phyloP scores from a whole-genome alignment of 768 basidiomycete species.

The Tulasnella sp. region DNA sequence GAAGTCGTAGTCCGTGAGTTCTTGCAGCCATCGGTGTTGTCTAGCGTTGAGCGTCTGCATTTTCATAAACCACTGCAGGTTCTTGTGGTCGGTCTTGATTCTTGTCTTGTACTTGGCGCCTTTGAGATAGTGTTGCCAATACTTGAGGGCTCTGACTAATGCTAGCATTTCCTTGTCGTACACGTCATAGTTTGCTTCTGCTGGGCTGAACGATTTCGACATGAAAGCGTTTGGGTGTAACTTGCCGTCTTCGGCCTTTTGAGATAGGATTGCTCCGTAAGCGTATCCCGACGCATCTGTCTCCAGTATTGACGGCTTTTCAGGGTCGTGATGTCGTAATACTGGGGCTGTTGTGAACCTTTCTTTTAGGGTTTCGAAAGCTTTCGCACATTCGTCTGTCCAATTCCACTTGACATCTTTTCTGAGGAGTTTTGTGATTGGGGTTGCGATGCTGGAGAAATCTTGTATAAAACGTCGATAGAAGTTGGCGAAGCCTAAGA shows the following conservation, averaged over 20 bases:
- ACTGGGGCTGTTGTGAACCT: conserved; percentile 21
- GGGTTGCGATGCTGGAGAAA: conserved; percentile 23
- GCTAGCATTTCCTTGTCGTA: conserved; percentile 31
- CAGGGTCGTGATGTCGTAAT: neutral
- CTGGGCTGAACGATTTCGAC: conserved; percentile 16
- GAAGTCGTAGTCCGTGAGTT: neutral
- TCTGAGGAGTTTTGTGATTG: conserved; percentile 13
- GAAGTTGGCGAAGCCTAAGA: conserved; percentile 28
- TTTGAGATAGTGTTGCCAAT: conserved; percentile 7
- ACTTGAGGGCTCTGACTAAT: conserved; percentile 22
- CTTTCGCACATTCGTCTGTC: neutral
- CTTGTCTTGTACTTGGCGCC: neutral
- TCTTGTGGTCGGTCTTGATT: neutral
- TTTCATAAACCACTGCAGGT: neutral
- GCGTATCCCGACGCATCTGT: conserved; percentile 6
- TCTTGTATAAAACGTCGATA: conserved; percentile 26
- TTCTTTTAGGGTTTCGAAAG: conserved; percentile 18
- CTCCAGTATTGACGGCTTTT: neutral
- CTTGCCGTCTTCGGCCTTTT: neutral
- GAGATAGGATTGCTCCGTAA: conserved; percentile 3
- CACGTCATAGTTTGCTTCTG: conserved; percentile 25
- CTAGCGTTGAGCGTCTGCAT: neutral
- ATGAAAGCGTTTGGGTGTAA: conserved; percentile 19
- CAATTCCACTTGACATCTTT: neutral
- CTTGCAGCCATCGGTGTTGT: neutral